Percentiles rank a stretch among this genome's conserved stretches.
Evolutionary conservation across 768 basidiomycete species (phyloP).

Genomic region (Xanthoconium purpureum): DNA sequence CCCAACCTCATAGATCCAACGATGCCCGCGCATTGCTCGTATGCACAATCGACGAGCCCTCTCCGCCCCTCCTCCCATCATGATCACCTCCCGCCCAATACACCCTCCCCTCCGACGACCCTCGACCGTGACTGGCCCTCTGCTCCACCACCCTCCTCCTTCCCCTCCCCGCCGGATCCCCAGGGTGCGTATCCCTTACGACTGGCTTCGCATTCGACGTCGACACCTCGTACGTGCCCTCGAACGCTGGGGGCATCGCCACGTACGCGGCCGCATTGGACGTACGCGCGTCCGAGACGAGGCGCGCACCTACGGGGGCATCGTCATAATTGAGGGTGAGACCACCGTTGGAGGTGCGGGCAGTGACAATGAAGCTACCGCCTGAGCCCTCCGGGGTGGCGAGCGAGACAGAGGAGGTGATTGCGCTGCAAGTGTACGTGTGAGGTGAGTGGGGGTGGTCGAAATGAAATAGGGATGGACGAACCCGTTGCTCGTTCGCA

Average conservation of each 20-base stretch:
- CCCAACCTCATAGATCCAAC: conserved; percentile 10
- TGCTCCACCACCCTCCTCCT: conserved; percentile 26
- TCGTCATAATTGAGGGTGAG: conserved; percentile 28
- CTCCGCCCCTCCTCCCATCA: background rate
- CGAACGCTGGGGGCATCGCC: conserved; percentile 35
- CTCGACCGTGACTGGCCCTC: background rate
- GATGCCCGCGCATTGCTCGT: conserved; percentile 25
- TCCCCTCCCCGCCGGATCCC: conserved; percentile 33
- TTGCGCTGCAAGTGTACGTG: conserved; percentile 2
- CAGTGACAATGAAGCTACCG: conserved; percentile 31
- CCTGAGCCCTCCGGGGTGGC: conserved; percentile 21
- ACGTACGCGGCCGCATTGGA: conserved; percentile 32
- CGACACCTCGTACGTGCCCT: conserved; percentile 36
- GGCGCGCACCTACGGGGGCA: conserved; percentile 29
- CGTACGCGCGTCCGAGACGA: conserved; percentile 33
- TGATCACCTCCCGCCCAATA: conserved; percentile 10
- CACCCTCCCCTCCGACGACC: conserved; percentile 16
- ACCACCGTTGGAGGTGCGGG: conserved; percentile 35
- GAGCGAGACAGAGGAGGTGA: conserved; percentile 27
- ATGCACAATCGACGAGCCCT: conserved; percentile 7
- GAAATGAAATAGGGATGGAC: background rate
- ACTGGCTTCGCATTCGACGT: conserved; percentile 22
- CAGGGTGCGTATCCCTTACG: conserved; percentile 9
- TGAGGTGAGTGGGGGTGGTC: background rate
- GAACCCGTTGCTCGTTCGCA: conserved; percentile 24